Base-by-base conservation (phyloP, 2,329 filamentous ascomycete genomes). In the Colletotrichum echinochloae region DNA sequence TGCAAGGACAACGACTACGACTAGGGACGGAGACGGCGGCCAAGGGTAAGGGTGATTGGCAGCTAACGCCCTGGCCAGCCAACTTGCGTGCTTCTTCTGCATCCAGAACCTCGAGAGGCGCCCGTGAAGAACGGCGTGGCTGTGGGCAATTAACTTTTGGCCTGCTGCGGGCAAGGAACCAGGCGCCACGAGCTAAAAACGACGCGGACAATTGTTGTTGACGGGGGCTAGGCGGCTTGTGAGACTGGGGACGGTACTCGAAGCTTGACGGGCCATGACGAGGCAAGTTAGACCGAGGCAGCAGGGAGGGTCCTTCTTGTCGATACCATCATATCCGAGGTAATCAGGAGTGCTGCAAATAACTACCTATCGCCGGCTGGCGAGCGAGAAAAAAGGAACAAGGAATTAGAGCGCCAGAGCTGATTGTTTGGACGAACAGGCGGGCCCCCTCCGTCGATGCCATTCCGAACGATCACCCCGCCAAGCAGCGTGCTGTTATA, bases 21-120 rank as follows among this genome's bases (percentile, higher is more conserved):
- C 67, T 51, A 46, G 51, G 56, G 63, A 62, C 46, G 66, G 64
- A 54, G 64, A 65, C 35, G 63, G 57, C 57, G 63, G 64, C 67
- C 56, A 46, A 59, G 56, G 44, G 30, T 20, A 28, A 28, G 57
- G 52, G 57, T 67, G 67, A 70, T 67, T 70, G 67, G 67, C 64
- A 57, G 60, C 52, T 46, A 49, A 46, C 46, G 44, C 30, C 18
- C 59, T 51, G 26, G 44, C 60, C 44, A 59, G 65, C 60, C 35
- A 28, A 64, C 51, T 62, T 67, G 67, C 67, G 67, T 67, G 67
- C 57, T 70, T 70, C 56, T 61, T 61, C 64, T 70, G 67, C 67
- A 66, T 70, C 64, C 57, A 67, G 67, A 70, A 59, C 51, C 51
- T 62, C 64, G 55, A 60, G 49, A 66, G 63, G 63, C 63, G 63